phyloP scores from a whole-genome alignment of 139 green algal genomes.

The Diplosphaera chodatii region DNA sequence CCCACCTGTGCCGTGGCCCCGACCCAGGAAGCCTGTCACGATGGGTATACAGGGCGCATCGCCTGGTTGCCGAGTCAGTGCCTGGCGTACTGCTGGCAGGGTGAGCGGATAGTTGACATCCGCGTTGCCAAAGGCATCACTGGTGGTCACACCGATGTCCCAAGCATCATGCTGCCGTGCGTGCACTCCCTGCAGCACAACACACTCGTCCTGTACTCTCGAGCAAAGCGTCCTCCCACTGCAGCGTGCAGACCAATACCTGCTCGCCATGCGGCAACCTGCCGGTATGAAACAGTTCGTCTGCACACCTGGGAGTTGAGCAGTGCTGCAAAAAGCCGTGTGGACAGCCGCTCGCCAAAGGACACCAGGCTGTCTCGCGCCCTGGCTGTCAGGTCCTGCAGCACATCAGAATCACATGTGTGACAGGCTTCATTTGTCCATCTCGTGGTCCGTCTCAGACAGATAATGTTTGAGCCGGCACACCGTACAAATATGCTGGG shows the following conservation, averaged over 20 bases:
- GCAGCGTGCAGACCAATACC: too few species aligned
- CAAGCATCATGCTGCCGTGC: slow-evolving; percentile 83
- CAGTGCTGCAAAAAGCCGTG: slow-evolving; percentile 88
- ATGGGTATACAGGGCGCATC: slow-evolving; percentile 52
- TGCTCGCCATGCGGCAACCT: too few species aligned
- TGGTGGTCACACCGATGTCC: slow-evolving; percentile 82
- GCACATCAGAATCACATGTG: not conserved
- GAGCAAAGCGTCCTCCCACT: too few species aligned
- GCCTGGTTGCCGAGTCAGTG: slow-evolving; percentile 18
- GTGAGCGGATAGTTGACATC: slow-evolving; percentile 52
- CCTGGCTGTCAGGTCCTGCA: slow-evolving; percentile 82
- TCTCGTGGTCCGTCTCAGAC: too few species aligned
- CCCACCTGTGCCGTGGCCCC: slow-evolving; percentile 43
- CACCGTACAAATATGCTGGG: too few species aligned
- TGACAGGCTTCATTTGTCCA: not conserved
- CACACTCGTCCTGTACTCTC: too few species aligned
- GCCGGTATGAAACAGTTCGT: too few species aligned
- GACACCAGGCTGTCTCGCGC: slow-evolving; percentile 91
- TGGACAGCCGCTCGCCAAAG: slow-evolving; percentile 95
- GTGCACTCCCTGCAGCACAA: slow-evolving; percentile 51
- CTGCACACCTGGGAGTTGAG: slow-evolving; percentile 30
- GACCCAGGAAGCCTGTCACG: slow-evolving; percentile 93
- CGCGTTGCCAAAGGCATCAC: slow-evolving; percentile 90
- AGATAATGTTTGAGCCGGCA: too few species aligned
- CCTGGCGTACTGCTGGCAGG: slow-evolving; percentile 29